Conservation (phyloP, 768 basidiomycete species). For the Lyophyllum shimeji region DNA sequence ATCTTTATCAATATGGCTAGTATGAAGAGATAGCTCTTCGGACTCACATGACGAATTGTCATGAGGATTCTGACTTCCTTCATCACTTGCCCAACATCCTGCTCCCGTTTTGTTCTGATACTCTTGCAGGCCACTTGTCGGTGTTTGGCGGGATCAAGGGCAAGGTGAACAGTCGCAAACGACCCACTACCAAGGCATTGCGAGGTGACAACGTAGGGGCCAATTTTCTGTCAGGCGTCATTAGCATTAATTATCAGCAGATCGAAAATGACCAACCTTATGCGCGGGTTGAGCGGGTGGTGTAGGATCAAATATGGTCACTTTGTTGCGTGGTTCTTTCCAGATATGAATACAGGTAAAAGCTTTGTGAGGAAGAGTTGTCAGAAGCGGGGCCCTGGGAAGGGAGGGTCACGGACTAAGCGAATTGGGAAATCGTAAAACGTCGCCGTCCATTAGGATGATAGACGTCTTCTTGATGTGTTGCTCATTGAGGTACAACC, state of each 20-base stretch:
- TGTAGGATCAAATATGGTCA: slow-evolving; percentile 59
- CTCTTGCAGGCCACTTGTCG: slow-evolving; percentile 86
- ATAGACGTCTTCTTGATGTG: slow-evolving; percentile 64
- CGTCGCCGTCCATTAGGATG: slow-evolving; percentile 78
- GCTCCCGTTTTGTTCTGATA: slow-evolving; percentile 61
- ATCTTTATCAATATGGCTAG: neutral
- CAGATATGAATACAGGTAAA: slow-evolving; percentile 67
- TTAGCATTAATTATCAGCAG: neutral
- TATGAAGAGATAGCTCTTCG: neutral
- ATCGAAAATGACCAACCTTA: slow-evolving; percentile 39
- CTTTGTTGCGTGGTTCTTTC: slow-evolving; percentile 51
- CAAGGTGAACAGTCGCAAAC: slow-evolving; percentile 81
- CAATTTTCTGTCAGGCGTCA: slow-evolving; percentile 42
- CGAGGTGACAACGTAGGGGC: slow-evolving; percentile 70
- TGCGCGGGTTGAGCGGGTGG: slow-evolving; percentile 52
- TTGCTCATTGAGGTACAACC: slow-evolving; percentile 68
- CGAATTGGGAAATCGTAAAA: slow-evolving; percentile 65
- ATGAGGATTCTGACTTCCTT: slow-evolving; percentile 79
- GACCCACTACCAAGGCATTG: slow-evolving; percentile 81
- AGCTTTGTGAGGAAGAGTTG: slow-evolving; percentile 32
- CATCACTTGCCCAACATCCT: slow-evolving; percentile 62
- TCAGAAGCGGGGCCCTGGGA: neutral
- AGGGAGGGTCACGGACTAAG: slow-evolving; percentile 40
- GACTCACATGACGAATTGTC: slow-evolving; percentile 66
- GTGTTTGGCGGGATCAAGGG: slow-evolving; percentile 59